Evolutionary conservation across 1,284 basidiomycete species (phyloP), one percentile per base, ranked within the genome.

Genomic region (Ustilago tritici): DNA sequence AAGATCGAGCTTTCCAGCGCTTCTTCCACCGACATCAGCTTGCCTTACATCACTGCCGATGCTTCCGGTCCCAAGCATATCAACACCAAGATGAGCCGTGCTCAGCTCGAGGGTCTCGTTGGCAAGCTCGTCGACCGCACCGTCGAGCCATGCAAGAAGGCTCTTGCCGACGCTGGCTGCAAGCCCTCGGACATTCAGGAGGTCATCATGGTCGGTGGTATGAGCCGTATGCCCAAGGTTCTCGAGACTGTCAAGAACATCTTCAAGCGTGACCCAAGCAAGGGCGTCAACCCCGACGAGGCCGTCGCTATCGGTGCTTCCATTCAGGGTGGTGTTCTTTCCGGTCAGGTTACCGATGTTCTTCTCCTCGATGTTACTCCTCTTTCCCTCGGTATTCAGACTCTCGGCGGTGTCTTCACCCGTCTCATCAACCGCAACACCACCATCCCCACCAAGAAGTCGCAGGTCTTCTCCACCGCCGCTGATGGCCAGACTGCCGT

Each of bases 381-480:
- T 47, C 89, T 96, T 1, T 95, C 95, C 0, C 92, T 96, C 76
- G 94, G 94, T 91, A 96, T 97, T 81, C 93, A 97, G 89, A 98
- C 96, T 9, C 93, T 98, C 71, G 96, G 96, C 84, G 96, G 96
- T 87, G 98, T 99, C 88, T 98, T 98, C 93, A 98, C 96, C 75
- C 88, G 89, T 72, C 81, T 88, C 65, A 85, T 86, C 88, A 92
- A 91, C 87, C 93, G 96, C 76, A 99, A 99, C 90, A 99, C 96
- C 19, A 98, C 96, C 73, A 98, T 98, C 88, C 96, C 96, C 23
- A 98, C 95, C 85, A 99, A 98, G 91, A 98, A 99, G 91, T 95
- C 94, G 4, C 95, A 98, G 87, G 93, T 93, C 64, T 99, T 98
- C 91, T 98, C 96, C 23, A 99, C 97, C 28, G 96, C 96, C 55